Conservation (phyloP, 352 stramenopile genomes). For the Phytophthora sansomeana region DNA sequence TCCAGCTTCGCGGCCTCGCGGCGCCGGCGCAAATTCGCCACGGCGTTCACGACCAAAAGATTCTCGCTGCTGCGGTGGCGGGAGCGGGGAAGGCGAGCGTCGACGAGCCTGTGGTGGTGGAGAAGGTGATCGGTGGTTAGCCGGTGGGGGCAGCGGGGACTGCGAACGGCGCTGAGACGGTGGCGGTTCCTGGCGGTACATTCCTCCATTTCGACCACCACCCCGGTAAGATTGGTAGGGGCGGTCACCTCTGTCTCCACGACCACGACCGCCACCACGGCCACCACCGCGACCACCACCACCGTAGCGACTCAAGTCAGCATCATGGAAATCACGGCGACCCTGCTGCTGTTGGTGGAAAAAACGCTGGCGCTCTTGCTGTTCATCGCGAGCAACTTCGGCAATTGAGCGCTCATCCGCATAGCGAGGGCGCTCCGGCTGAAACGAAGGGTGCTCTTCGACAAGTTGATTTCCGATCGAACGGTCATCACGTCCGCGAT, state of each 20-base stretch:
- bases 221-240: constrained; percentile 18
- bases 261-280: constrained; percentile 28
- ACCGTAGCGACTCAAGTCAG: constrained; percentile 45
- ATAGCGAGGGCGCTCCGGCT: constrained; percentile 36
- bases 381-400: constrained; percentile 58
- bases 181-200: constrained; percentile 26
- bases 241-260: constrained; percentile 21
- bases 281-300: constrained; percentile 30
- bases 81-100: constrained; percentile 28
- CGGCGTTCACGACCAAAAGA: constrained; percentile 31
- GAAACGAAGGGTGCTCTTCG: constrained; percentile 29
- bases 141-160: constrained; percentile 20
- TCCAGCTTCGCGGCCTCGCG: constrained; percentile 22
- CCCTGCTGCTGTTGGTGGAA: constrained; percentile 46
- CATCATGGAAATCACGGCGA: constrained; percentile 44
- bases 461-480: constrained; percentile 29
- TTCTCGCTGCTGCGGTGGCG: constrained; percentile 26
- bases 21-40: constrained; percentile 24
- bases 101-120: constrained; percentile 19
- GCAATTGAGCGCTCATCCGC: constrained; percentile 61
- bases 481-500: constrained; percentile 37
- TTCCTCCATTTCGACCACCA: constrained; percentile 11
- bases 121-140: constrained; percentile 29
- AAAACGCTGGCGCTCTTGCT: constrained; percentile 49
- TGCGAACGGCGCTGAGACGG: constrained; percentile 18